Percentiles rank a stretch among this genome's conserved stretches.
phyloP scores from a whole-genome alignment of 2,329 filamentous ascomycete species.

The Graphilbum fragrans region DNA sequence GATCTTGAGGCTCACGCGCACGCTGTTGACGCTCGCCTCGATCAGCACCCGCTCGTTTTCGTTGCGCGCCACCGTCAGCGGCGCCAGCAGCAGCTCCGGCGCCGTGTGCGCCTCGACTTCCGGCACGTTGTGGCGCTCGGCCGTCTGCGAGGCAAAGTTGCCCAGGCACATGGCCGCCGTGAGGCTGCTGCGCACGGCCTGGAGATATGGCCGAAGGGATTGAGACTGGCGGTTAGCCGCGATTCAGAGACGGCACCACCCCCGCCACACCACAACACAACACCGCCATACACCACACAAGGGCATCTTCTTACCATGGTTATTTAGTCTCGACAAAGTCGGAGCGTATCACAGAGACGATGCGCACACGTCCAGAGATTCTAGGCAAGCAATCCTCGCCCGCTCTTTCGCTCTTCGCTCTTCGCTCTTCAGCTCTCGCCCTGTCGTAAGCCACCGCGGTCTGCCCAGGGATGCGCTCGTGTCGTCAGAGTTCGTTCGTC shows the following conservation, averaged over 20 bases:
- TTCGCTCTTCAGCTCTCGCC: no score
- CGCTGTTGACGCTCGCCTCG: constrained; percentile 92
- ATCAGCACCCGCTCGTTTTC: constrained; percentile 95
- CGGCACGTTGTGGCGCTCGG: constrained; percentile 94
- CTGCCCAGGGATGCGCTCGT: no score
- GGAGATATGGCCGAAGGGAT: constrained; percentile 91
- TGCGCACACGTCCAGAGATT: no score
- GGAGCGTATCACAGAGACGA: no score
- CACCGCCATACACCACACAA: no score
- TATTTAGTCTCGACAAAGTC: no score
- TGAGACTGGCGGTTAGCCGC: constrained; percentile 52
- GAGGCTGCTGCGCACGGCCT: constrained; percentile 88
- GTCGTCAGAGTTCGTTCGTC: no score
- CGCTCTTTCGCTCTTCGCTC: no score
- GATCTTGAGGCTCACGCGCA: constrained; percentile 95
- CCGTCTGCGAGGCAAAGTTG: constrained; percentile 95
- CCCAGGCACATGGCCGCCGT: constrained; percentile 87
- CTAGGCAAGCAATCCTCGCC: no score
- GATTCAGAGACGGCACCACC: background rate
- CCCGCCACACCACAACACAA: no score
- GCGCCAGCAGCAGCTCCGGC: constrained; percentile 87
- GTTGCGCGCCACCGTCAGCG: constrained; percentile 82
- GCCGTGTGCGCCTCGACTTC: constrained; percentile 91
- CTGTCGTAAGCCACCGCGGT: no score
- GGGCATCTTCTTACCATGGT: no score